Percentiles rank a stretch among this genome's conserved stretches.
phyloP scores from a whole-genome alignment of 257 asterid genomes.

The Primulina huaijiensis region DNA sequence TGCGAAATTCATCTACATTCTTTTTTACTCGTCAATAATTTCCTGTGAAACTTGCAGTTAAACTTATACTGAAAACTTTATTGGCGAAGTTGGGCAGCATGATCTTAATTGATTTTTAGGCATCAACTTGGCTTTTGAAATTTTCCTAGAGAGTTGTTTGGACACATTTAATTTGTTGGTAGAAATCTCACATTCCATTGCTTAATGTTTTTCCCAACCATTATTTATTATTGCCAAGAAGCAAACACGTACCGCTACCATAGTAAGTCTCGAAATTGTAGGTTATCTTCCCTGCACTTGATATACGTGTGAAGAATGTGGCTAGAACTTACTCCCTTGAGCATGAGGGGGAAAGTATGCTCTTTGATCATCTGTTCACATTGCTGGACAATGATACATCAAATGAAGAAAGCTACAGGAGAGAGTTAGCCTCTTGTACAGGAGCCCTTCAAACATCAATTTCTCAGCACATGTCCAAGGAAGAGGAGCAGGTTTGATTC shows the following conservation, averaged over 20 bases:
- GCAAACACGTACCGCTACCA: not conserved
- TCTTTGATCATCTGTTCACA: slow-evolving; percentile 87
- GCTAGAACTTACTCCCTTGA: slow-evolving; percentile 98
- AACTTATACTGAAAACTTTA: not conserved
- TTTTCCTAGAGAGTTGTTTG: slow-evolving; percentile 4
- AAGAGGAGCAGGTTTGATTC: slow-evolving; percentile 87
- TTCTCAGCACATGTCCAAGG: slow-evolving; percentile 99
- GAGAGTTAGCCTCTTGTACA: slow-evolving; percentile 94
- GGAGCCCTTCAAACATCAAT: slow-evolving; percentile 97
- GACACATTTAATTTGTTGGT: slow-evolving; percentile 9
- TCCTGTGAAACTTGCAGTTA: not conserved
- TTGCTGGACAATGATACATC: slow-evolving; percentile 57
- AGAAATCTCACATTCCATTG: slow-evolving; percentile 16
- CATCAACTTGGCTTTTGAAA: slow-evolving; percentile 6
- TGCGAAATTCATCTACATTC: slow-evolving; percentile 11
- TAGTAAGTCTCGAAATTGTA: slow-evolving; percentile 2
- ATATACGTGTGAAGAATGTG: slow-evolving; percentile 95
- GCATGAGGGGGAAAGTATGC: slow-evolving; percentile 96
- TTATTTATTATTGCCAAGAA: slow-evolving; percentile 1
- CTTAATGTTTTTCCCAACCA: slow-evolving; percentile 13
- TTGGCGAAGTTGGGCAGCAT: not conserved
- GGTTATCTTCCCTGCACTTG: slow-evolving; percentile 92
- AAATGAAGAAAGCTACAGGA: slow-evolving; percentile 73
- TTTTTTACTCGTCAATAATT: not conserved
- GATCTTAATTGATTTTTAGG: not conserved